Evolutionary conservation across 768 basidiomycete species (phyloP).

Genomic region (Trichaptum fuscoviolaceum): DNA sequence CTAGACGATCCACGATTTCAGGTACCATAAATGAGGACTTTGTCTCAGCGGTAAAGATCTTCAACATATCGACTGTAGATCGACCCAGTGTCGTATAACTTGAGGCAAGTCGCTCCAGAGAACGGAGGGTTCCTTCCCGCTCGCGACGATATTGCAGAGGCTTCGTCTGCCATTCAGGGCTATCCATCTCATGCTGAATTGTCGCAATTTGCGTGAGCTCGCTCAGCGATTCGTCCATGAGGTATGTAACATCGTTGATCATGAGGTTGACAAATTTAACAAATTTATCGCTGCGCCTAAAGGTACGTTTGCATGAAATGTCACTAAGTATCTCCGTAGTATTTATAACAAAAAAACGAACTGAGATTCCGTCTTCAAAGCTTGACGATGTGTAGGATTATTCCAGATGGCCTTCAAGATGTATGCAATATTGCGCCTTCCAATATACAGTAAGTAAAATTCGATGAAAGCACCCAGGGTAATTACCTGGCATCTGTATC

Average conservation of each 20-base stretch:
- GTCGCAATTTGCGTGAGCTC: constrained; percentile 85
- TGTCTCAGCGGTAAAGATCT: constrained; percentile 88
- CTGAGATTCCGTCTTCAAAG: constrained; percentile 76
- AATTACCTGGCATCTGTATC: constrained; percentile 48
- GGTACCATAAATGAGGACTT: constrained; percentile 92
- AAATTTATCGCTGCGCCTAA: constrained; percentile 86
- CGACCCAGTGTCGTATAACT: constrained; percentile 84
- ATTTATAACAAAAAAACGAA: constrained; percentile 30
- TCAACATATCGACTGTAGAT: constrained; percentile 86
- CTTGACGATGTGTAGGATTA: constrained; percentile 83
- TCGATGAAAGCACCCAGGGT: neutral
- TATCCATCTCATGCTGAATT: constrained; percentile 81
- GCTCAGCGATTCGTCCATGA: constrained; percentile 92
- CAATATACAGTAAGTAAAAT: constrained; percentile 6
- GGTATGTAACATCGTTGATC: constrained; percentile 98
- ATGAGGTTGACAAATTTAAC: constrained; percentile 94
- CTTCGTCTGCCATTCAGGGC: constrained; percentile 64
- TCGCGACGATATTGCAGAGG: constrained; percentile 76
- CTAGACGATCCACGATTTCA: constrained; percentile 92
- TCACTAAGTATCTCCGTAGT: neutral
- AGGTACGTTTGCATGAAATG: neutral
- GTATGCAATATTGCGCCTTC: constrained; percentile 78
- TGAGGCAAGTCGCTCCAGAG: constrained; percentile 79
- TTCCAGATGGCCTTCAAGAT: constrained; percentile 90
- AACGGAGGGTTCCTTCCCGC: constrained; percentile 68